A percentile compares a stretch with the other conserved stretches of the same genome.
These are phyloP conservation scores for Kitagawia praeruptora DNA, from an alignment of 129 eudicot genomes.

Conservation along the genomic window DNA sequence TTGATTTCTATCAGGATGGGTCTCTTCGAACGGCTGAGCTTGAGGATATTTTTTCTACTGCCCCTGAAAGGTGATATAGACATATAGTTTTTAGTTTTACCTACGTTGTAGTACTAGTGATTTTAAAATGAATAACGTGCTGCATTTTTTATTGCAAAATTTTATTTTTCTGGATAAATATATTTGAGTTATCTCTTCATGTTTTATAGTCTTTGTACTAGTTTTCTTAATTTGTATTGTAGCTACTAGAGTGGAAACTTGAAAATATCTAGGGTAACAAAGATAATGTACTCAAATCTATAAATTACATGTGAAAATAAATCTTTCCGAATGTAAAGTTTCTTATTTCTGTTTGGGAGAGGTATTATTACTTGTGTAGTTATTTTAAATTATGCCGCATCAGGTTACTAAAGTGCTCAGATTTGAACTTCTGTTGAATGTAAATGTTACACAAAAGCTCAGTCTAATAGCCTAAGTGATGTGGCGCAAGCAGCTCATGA, in stretches of 20 bases:
- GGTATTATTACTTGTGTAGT: not conserved
- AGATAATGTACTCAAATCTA: not conserved
- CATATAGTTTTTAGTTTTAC: not conserved
- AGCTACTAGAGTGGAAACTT: not conserved
- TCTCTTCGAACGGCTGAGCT: slow-evolving; percentile 63
- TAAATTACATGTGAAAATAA: not conserved
- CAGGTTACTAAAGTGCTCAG: not conserved
- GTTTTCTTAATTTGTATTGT: not conserved
- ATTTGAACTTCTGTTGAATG: not conserved
- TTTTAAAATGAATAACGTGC: not conserved
- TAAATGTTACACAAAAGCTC: not conserved
- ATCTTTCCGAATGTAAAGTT: not conserved
- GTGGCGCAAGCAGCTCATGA: not conserved
- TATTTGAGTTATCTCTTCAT: not conserved
- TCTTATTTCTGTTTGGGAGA: not conserved
- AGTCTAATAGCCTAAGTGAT: not conserved
- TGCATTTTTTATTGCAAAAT: not conserved
- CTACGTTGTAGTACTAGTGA: not conserved
- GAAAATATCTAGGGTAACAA: not conserved
- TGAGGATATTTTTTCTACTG: slow-evolving; percentile 87
- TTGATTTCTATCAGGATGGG: slow-evolving; percentile 46
- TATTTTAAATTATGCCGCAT: not conserved
- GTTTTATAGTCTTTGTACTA: not conserved
- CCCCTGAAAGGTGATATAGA: slow-evolving; percentile 75
- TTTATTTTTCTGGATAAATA: not conserved